A percentile compares a stretch with the other conserved stretches of the same genome.
Conservation (phyloP, 2,329 filamentous ascomycete species). For the Elsinoe batatas region DNA sequence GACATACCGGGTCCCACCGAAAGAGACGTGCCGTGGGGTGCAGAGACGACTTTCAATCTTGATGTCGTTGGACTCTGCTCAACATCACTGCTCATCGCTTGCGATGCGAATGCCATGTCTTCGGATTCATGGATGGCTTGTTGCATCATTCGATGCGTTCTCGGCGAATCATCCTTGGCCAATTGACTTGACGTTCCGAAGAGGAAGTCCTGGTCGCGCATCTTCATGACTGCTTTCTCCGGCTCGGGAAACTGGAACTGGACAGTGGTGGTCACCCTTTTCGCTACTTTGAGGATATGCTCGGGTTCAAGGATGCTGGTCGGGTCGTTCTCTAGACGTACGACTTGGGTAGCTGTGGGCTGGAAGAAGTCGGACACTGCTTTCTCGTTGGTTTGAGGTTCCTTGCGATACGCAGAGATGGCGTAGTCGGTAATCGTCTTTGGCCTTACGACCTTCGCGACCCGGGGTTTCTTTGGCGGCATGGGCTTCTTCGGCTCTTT, state of each 20-base stretch:
- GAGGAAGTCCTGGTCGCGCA: constrained; percentile 62
- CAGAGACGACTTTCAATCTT: constrained; percentile 19
- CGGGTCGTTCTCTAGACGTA: not conserved
- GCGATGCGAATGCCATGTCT: constrained; percentile 29
- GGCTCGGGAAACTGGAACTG: constrained; percentile 16
- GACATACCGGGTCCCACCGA: constrained; percentile 23
- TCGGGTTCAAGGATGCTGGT: constrained; percentile 1
- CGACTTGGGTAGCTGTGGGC: constrained; percentile 16
- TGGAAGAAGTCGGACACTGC: constrained; percentile 37
- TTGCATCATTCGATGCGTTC: constrained; percentile 53
- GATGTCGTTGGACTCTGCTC: constrained; percentile 9
- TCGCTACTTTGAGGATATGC: constrained; percentile 28
- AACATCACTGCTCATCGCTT: constrained; percentile 9
- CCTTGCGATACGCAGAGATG: constrained; percentile 55
- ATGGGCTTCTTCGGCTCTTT: constrained; percentile 18
- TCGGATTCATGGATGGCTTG: constrained; percentile 52
- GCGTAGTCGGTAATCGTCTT: constrained; percentile 71
- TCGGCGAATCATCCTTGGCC: constrained; percentile 60
- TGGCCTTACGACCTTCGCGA: constrained; percentile 39
- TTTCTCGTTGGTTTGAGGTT: constrained; percentile 19
- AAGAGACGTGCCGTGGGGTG: constrained; percentile 23
- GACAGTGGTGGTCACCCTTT: constrained; percentile 17
- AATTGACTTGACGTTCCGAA: constrained; percentile 84
- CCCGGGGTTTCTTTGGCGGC: constrained; percentile 29
- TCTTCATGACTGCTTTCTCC: constrained; percentile 48